phyloP scores from a whole-genome alignment of 202 grass and related monocot genomes.

The Schoenoplectus triqueter region DNA sequence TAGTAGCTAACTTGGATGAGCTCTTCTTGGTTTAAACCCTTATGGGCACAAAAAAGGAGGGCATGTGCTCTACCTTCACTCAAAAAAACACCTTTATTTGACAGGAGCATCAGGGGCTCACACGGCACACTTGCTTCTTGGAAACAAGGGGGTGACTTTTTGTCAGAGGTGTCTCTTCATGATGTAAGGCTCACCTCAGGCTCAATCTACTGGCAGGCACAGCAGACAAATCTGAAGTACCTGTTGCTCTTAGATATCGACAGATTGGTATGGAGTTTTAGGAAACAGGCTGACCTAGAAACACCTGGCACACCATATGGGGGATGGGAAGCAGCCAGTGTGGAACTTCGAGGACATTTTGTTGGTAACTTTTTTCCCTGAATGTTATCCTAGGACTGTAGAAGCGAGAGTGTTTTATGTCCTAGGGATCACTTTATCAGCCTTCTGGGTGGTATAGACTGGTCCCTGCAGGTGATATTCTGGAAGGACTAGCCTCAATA shows the following conservation, averaged over 20 bases:
- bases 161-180: conserved; percentile 60
- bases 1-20: too few relatives aligned
- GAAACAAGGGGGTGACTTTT: conserved; percentile 29
- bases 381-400: background rate
- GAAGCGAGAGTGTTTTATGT: background rate
- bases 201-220: conserved; percentile 56
- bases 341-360: conserved; percentile 76
- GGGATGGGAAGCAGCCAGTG: conserved; percentile 59
- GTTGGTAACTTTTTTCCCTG: conserved; percentile 54
- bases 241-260: conserved; percentile 70
- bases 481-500: background rate
- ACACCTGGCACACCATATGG: conserved; percentile 56
- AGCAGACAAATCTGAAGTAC: conserved; percentile 83
- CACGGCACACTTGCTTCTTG: background rate
- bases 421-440: background rate
- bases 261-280: conserved; percentile 74
- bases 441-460: background rate
- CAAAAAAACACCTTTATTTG: background rate
- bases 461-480: background rate
- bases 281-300: conserved; percentile 49
- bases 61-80: too few relatives aligned
- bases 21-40: too few relatives aligned
- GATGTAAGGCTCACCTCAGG: conserved; percentile 58
- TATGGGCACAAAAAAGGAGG: too few relatives aligned
- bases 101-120: conserved; percentile 26